Conservation (phyloP, 768 basidiomycete genomes). For the Calocybe gangraenosa region DNA sequence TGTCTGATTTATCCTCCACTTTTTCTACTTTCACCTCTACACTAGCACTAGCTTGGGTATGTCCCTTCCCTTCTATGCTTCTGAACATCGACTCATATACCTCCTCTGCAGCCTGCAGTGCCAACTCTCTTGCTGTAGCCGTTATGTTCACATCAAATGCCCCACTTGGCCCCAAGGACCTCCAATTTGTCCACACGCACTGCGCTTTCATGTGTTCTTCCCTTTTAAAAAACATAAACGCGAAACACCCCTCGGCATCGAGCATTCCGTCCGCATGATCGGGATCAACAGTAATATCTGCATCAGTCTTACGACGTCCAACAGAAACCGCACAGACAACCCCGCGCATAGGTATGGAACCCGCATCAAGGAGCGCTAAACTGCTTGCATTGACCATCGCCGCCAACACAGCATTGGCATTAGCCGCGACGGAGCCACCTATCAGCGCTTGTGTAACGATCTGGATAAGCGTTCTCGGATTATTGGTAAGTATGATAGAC, state of each 20-base stretch:
- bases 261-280: slow-evolving; percentile 37
- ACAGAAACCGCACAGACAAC: slow-evolving; percentile 69
- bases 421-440: slow-evolving; percentile 2
- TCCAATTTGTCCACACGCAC: slow-evolving; percentile 61
- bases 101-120: slow-evolving; percentile 36
- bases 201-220: slow-evolving; percentile 17
- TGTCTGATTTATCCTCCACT: no score
- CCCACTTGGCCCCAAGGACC: slow-evolving; percentile 19
- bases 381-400: slow-evolving; percentile 69
- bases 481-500: slow-evolving; percentile 57
- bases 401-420: slow-evolving; percentile 44
- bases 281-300: slow-evolving; percentile 48
- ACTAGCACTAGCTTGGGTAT: no score
- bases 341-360: slow-evolving; percentile 70
- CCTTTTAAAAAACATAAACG: slow-evolving; percentile 48
- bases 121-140: slow-evolving; percentile 42
- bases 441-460: slow-evolving; percentile 68
- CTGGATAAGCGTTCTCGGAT: slow-evolving; percentile 73
- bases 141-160: slow-evolving; percentile 39
- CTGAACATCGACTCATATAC: slow-evolving; percentile 49
- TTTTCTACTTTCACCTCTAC: slow-evolving; percentile 3
- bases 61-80: slow-evolving; percentile 26
- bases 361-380: slow-evolving; percentile 63
- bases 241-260: slow-evolving; percentile 59
- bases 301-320: slow-evolving; percentile 29